Percentiles rank a stretch among this genome's conserved stretches.
phyloP scores from a whole-genome alignment of 2,329 filamentous ascomycete genomes.

The Trichothecium sympodiale region DNA sequence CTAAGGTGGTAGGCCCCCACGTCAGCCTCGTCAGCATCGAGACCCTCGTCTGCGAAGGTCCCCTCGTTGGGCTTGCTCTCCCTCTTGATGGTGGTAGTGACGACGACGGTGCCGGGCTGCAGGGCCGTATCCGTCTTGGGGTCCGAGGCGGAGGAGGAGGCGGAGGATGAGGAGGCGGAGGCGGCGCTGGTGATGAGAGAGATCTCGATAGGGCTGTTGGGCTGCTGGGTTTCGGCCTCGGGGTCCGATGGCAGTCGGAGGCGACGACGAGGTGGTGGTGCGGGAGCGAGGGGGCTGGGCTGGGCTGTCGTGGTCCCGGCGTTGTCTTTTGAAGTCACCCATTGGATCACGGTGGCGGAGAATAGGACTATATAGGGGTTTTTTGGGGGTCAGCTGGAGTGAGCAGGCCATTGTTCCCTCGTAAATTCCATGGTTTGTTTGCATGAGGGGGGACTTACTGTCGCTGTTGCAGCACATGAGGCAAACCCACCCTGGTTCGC shows the following conservation, averaged over 20 bases:
- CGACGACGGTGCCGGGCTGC: constrained; percentile 13
- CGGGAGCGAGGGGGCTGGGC: constrained; percentile 10
- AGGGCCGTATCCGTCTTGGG: constrained; percentile 1
- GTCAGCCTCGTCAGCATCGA: not conserved
- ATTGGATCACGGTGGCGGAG: constrained; percentile 49
- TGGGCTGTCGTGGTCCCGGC: constrained; percentile 22
- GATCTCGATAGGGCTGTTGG: no score
- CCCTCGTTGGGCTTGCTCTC: constrained; percentile 17
- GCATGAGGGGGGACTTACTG: constrained; percentile 30
- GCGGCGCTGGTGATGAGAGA: not conserved
- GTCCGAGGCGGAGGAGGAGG: no score
- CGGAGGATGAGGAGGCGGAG: no score
- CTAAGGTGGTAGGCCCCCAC: not conserved
- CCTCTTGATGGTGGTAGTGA: constrained; percentile 26
- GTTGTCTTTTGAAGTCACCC: constrained; percentile 40
- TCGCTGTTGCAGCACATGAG: constrained; percentile 56
- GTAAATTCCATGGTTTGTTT: no score
- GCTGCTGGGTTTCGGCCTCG: no score
- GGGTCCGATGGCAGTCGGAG: no score
- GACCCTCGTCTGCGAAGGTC: not conserved
- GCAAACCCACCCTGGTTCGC: constrained; percentile 55
- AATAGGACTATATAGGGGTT: constrained; percentile 37
- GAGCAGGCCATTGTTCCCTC: no score
- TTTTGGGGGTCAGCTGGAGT: not conserved
- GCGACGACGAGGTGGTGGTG: no score